Evolutionary conservation across 2,329 filamentous ascomycete genomes (phyloP).

Genomic region (Paecilomyces niveus): DNA sequence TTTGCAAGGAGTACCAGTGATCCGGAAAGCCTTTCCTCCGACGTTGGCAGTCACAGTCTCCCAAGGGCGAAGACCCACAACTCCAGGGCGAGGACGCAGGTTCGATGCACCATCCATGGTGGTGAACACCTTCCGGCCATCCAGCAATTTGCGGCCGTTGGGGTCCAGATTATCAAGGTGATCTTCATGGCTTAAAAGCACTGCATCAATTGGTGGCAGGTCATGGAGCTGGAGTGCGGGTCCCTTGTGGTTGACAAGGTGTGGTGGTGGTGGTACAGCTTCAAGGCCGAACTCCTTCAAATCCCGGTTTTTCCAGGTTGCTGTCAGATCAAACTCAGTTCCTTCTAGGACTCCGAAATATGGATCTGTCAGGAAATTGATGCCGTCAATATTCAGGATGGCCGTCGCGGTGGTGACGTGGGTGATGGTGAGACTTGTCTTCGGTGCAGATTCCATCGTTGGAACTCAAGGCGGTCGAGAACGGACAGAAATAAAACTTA

Average conservation of each 20-base stretch:
- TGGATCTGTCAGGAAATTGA: conserved; percentile 41
- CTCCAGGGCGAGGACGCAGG: conserved; percentile 36
- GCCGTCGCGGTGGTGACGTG: conserved; percentile 45
- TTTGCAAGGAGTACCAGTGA: conserved; percentile 39
- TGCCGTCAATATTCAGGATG: conserved; percentile 37
- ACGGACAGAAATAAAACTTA: too few relatives aligned
- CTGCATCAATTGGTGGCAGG: conserved; percentile 42
- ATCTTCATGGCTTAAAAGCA: conserved; percentile 46
- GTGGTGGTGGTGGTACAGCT: too few relatives aligned
- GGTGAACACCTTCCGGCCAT: conserved; percentile 42
- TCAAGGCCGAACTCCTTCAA: too few relatives aligned
- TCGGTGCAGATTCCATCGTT: too few relatives aligned
- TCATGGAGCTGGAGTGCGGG: conserved; percentile 32
- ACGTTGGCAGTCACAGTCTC: conserved; percentile 23
- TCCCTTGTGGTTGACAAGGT: too few relatives aligned
- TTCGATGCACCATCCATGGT: conserved; percentile 41
- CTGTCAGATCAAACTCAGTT: conserved; percentile 21
- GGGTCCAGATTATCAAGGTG: conserved; percentile 46
- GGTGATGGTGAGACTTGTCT: too few relatives aligned
- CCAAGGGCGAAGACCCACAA: conserved; percentile 35
- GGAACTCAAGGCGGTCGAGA: too few relatives aligned
- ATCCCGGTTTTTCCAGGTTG: conserved; percentile 23
- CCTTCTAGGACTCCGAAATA: conserved; percentile 39
- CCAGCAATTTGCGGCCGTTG: conserved; percentile 38
- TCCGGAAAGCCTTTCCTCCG: conserved; percentile 27